Percentiles rank a stretch among this genome's conserved stretches.
phyloP scores from a whole-genome alignment of 2,329 filamentous ascomycete genomes.

The Tolypocladium endophyticum region DNA sequence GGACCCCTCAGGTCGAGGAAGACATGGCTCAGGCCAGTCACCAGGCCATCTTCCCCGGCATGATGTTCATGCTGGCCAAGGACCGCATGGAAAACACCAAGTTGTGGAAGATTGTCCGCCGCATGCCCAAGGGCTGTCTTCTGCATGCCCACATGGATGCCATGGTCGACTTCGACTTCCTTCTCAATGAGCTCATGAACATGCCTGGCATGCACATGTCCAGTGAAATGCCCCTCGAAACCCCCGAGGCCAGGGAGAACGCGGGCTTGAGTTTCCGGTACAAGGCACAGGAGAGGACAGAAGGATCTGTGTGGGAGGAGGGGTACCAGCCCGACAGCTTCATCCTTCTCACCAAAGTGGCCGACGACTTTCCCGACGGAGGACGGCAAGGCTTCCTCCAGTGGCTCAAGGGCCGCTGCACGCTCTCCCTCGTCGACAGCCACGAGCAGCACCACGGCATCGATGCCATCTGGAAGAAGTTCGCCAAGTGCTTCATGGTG shows the following conservation, averaged over 20 bases:
- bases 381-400: slow-evolving; percentile 61
- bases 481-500: slow-evolving; percentile 62
- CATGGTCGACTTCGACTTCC: slow-evolving; percentile 78
- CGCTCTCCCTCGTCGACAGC: slow-evolving; percentile 61
- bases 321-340: slow-evolving; percentile 50
- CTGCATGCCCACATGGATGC: slow-evolving; percentile 85
- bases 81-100: slow-evolving; percentile 75
- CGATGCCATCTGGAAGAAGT: slow-evolving; percentile 77
- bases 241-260: slow-evolving; percentile 39
- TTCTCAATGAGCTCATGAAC: slow-evolving; percentile 61
- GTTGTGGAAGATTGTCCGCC: slow-evolving; percentile 74
- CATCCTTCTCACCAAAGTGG: slow-evolving; percentile 50
- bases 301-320: slow-evolving; percentile 52
- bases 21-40: slow-evolving; percentile 50
- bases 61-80: slow-evolving; percentile 87
- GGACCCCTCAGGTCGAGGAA: slow-evolving; percentile 66
- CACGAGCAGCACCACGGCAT: slow-evolving; percentile 74
- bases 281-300: slow-evolving; percentile 31
- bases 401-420: slow-evolving; percentile 67
- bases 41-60: slow-evolving; percentile 67
- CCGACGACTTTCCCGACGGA: slow-evolving; percentile 63
- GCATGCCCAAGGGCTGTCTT: slow-evolving; percentile 81
- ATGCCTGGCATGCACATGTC: slow-evolving; percentile 68
- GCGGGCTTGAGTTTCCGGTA: slow-evolving; percentile 54
- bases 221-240: slow-evolving; percentile 44